Percentiles rank a stretch among this genome's conserved stretches.
Evolutionary conservation across 2,329 filamentous ascomycete genomes (phyloP).

Genomic region (Paraphoma sp.): DNA sequence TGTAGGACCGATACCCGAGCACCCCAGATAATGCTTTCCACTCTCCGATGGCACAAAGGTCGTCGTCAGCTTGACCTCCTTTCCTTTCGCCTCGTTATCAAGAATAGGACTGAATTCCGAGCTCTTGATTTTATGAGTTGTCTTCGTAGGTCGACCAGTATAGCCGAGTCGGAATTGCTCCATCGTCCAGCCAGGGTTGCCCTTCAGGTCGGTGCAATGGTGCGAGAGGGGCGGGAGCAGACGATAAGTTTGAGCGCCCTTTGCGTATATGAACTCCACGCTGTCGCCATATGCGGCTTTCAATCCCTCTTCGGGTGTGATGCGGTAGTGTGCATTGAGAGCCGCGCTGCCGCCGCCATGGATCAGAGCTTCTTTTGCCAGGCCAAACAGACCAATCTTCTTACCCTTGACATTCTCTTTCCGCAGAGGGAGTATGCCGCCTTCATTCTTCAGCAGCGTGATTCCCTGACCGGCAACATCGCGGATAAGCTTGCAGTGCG

Average conservation of each 20-base stretch:
- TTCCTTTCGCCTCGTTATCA: conserved; percentile 28
- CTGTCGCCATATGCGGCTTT: conserved; percentile 33
- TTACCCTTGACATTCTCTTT: conserved; percentile 63
- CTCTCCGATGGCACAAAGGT: conserved; percentile 32
- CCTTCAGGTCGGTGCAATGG: conserved; percentile 34
- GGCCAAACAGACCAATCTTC: conserved; percentile 73
- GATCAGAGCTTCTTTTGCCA: conserved; percentile 59
- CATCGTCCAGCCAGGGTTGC: conserved; percentile 41
- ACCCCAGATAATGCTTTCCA: conserved; percentile 41
- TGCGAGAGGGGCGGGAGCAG: conserved; percentile 36
- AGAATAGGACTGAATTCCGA: conserved; percentile 34
- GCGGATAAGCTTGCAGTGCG: conserved; percentile 67
- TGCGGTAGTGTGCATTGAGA: conserved; percentile 33
- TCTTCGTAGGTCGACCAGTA: conserved; percentile 29
- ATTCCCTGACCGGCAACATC: conserved; percentile 71
- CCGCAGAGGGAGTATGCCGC: conserved; percentile 66
- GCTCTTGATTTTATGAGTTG: conserved; percentile 29
- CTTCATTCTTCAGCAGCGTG: conserved; percentile 76
- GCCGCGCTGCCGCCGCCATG: conserved; percentile 44
- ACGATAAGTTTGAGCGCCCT: conserved; percentile 45
- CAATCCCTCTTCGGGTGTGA: conserved; percentile 34
- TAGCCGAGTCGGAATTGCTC: conserved; percentile 35
- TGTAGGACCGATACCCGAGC: conserved; percentile 44
- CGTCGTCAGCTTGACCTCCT: conserved; percentile 29
- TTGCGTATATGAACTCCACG: conserved; percentile 40